These are phyloP conservation scores for Heliosperma pusillum DNA, from an alignment of 148 eudicot genomes.

Conservation along the genomic window DNA sequence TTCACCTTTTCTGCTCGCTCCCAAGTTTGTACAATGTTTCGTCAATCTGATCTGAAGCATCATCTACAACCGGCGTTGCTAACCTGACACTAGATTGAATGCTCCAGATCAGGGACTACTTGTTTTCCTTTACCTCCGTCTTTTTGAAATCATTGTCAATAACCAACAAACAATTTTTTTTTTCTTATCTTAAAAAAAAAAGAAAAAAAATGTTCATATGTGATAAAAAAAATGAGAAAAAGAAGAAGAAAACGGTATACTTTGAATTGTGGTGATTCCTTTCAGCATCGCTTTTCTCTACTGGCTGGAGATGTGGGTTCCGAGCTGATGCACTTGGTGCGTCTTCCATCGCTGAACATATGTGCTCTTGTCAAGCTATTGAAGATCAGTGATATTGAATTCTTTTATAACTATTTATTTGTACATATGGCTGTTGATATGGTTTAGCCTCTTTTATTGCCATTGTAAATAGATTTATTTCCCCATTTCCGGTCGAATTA, in stretches of 20 bases:
- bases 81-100: constrained; percentile 14
- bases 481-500: background rate
- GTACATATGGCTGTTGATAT: constrained; percentile 5
- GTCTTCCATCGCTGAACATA: background rate
- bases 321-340: background rate
- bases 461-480: constrained; percentile 14
- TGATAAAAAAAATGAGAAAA: background rate
- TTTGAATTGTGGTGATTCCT: background rate
- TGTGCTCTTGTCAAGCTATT: background rate
- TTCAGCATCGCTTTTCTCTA: background rate
- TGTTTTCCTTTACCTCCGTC: background rate
- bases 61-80: background rate
- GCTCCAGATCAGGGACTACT: background rate
- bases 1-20: background rate
- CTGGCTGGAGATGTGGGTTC: background rate
- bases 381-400: background rate
- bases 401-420: constrained; percentile 12
- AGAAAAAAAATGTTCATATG: background rate
- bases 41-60: background rate
- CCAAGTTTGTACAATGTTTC: background rate
- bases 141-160: background rate
- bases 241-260: background rate
- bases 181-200: background rate
- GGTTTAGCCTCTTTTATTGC: background rate
- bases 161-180: background rate